Conservation (phyloP, 805 yeast species). For the Candida cerambycidarum region DNA sequence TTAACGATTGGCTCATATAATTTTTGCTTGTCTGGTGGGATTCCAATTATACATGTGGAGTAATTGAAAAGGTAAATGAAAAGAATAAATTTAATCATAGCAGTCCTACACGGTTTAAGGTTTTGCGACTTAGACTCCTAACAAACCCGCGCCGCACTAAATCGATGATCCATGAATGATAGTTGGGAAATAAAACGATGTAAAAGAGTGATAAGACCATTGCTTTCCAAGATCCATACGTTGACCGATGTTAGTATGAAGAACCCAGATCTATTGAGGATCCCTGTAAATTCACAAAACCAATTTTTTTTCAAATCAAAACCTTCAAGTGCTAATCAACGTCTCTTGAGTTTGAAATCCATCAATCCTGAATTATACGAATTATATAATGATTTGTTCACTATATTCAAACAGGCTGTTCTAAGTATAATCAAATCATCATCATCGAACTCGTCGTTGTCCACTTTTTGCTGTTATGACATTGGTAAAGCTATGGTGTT, state of each 20-base stretch:
- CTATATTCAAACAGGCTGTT: constrained; percentile 28
- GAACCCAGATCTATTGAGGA: constrained; percentile 19
- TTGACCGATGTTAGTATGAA: constrained; percentile 29
- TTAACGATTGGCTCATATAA: constrained; percentile 52
- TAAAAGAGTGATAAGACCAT: constrained; percentile 37
- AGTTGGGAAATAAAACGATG: constrained; percentile 25
- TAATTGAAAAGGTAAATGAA: not conserved
- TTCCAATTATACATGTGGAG: constrained; percentile 28
- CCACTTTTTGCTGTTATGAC: constrained; percentile 19
- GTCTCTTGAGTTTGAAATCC: constrained; percentile 27
- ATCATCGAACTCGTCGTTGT: constrained; percentile 2
- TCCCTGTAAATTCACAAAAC: not conserved
- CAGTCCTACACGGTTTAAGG: too few relatives aligned
- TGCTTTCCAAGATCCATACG: constrained; percentile 34
- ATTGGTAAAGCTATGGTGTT: constrained; percentile 36
- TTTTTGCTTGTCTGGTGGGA: constrained; percentile 36
- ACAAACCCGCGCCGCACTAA: too few relatives aligned
- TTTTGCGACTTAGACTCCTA: too few relatives aligned
- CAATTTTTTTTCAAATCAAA: not conserved
- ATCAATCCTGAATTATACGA: constrained; percentile 27
- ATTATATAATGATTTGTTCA: constrained; percentile 31
- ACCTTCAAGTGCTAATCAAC: constrained; percentile 20
- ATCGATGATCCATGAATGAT: too few relatives aligned
- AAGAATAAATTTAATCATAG: not conserved
- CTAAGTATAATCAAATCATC: not conserved